Evolutionary conservation across 768 basidiomycete species (phyloP).

Genomic region (Exidia glandulosa): DNA sequence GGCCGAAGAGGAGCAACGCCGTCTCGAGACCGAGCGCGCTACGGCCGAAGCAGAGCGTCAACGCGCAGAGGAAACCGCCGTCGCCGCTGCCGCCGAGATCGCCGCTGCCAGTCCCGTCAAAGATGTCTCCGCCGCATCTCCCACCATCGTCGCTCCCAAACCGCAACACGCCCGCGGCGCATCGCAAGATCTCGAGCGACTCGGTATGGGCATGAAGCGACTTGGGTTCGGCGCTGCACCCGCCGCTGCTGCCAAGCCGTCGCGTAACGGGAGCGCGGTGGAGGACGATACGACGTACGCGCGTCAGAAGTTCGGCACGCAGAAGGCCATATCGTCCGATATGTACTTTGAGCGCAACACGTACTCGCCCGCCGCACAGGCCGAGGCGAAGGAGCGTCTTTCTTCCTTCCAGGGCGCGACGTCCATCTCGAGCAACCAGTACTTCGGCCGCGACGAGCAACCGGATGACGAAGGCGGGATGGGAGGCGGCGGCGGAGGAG

Average conservation of each 20-base stretch:
- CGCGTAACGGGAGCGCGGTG: slow-evolving; percentile 11
- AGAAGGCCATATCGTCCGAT: slow-evolving; percentile 96
- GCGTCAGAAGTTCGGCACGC: slow-evolving; percentile 79
- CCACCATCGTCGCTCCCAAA: slow-evolving; percentile 15
- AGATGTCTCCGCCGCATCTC: slow-evolving; percentile 14
- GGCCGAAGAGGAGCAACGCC: slow-evolving; percentile 85
- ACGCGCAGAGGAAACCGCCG: slow-evolving; percentile 23
- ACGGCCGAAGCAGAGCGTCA: slow-evolving; percentile 22
- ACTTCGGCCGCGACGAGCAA: slow-evolving; percentile 90
- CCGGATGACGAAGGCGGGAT: slow-evolving; percentile 48
- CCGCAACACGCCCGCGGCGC: slow-evolving; percentile 25
- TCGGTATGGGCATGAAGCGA: slow-evolving; percentile 63
- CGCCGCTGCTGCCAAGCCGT: slow-evolving; percentile 40
- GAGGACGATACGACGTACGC: slow-evolving; percentile 70
- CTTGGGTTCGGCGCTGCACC: slow-evolving; percentile 83
- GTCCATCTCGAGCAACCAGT: slow-evolving; percentile 88
- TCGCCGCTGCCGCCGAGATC: slow-evolving; percentile 15
- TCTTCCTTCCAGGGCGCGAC: slow-evolving; percentile 84
- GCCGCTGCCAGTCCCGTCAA: slow-evolving; percentile 15
- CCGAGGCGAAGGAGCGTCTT: slow-evolving; percentile 74
- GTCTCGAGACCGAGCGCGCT: slow-evolving; percentile 52
- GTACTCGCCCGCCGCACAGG: slow-evolving; percentile 62
- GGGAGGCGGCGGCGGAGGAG: slow-evolving; percentile 27
- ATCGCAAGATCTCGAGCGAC: slow-evolving; percentile 40
- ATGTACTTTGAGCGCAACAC: slow-evolving; percentile 90